phyloP scores from a whole-genome alignment of 2,329 filamentous ascomycete genomes.

The Cytospora schulzeri region DNA sequence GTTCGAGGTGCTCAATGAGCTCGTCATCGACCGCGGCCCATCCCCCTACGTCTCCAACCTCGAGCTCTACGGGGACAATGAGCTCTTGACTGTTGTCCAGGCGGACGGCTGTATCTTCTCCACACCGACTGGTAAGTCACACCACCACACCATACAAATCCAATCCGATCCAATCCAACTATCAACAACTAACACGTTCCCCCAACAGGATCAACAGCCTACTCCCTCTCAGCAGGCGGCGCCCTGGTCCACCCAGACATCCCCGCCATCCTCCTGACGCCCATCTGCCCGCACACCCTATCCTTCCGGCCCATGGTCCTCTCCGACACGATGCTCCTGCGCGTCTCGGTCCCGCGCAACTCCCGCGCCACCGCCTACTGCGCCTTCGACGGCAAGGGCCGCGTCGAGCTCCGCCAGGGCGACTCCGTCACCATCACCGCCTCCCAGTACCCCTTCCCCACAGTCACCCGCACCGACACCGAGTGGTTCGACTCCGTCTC shows the following conservation, averaged over 20 bases:
- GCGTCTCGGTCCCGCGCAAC: slow-evolving; percentile 80
- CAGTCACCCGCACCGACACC: slow-evolving; percentile 82
- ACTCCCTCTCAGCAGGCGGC: slow-evolving; percentile 92
- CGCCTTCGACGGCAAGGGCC: slow-evolving; percentile 95
- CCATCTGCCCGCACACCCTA: slow-evolving; percentile 95
- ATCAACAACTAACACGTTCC: slow-evolving; percentile 19
- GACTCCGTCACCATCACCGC: slow-evolving; percentile 96
- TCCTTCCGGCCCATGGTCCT: slow-evolving; percentile 98
- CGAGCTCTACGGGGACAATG: slow-evolving; percentile 93
- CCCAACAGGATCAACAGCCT: slow-evolving; percentile 75
- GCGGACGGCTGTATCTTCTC: slow-evolving; percentile 98
- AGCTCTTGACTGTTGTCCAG: slow-evolving; percentile 91
- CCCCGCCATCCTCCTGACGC: slow-evolving; percentile 92
- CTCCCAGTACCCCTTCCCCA: slow-evolving; percentile 95
- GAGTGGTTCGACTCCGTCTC: slow-evolving; percentile 98
- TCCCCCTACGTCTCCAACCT: slow-evolving; percentile 96
- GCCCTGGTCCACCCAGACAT: slow-evolving; percentile 96
- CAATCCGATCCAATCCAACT: neutral
- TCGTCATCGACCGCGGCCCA: slow-evolving; percentile 96
- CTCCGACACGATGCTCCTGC: slow-evolving; percentile 89
- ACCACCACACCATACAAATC: neutral
- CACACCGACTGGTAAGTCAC: slow-evolving; percentile 73
- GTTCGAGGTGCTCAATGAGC: slow-evolving; percentile 96
- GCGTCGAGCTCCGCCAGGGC: slow-evolving; percentile 87
- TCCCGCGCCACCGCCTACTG: slow-evolving; percentile 94